Evolutionary conservation across 441 rosid genomes (phyloP), one percentile per base, ranked within the genome.

Genomic region (Mallotus japonicus): DNA sequence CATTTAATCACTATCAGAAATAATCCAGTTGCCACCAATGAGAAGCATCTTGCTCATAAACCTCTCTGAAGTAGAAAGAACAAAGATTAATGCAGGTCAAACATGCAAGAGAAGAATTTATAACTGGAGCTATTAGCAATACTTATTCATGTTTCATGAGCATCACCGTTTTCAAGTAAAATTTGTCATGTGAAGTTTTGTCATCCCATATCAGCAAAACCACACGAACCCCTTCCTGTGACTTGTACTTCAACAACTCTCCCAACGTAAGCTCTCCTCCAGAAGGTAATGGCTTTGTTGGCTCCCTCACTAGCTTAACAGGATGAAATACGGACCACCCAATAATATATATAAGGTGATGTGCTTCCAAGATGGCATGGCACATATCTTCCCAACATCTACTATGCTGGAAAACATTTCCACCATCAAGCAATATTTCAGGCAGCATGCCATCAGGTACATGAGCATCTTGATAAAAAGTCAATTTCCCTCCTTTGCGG

Each of bases 401-500:
- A 70, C 84, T 85, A 19, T 89, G 89, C 80, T 77, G 73, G 76
- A 69, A 92, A 75, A 71, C 67, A 69, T 80, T 87, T 62, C 92
- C 96, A 73, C 71, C 83, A 56, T 87, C 93, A 32, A 92, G 95
- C 17, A 51, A 53, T 67, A 92, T 86, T 66, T 87, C 78, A 11
- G 96, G 96, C 19, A 87, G 84, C 80, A 75, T 62, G 24, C 64
- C 78, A 10, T 82, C 84, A 28, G 91, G 89, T 11, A 90, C 85
- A 69, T 92, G 97, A 44, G 97, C 97, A 76, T 90, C 97, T 75
- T 92, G 97, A 77, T 92, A 90, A 54, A 89, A 84, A 8, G 93
- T 92, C 62, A 92, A 72, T 15, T 53, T 67, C 50, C 93, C 92
- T 19, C 93, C 95, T 80, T 77, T 80, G 14, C 89, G 79, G 5